phyloP scores from a whole-genome alignment of 1,284 basidiomycete genomes.

The Boletus coffeatus region DNA sequence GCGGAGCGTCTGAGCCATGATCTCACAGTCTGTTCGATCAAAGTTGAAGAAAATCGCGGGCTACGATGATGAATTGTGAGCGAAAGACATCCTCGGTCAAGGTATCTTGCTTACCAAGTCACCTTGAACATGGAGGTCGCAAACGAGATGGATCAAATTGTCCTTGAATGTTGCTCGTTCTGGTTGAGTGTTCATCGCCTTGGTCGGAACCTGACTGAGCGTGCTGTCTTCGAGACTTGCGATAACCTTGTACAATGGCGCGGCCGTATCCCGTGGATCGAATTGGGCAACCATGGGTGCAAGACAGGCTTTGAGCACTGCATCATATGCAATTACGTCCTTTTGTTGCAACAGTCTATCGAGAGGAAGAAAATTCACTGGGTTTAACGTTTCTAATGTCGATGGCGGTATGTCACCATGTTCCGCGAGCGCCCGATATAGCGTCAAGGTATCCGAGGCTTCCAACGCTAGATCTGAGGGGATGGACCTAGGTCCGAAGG shows the following conservation, averaged over 20 bases:
- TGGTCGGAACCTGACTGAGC: conserved; percentile 21
- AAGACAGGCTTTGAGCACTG: conserved; percentile 43
- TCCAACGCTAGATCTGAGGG: conserved; percentile 62
- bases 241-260: conserved; percentile 39
- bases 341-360: conserved; percentile 44
- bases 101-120: conserved; percentile 41
- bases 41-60: conserved; percentile 66
- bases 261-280: conserved; percentile 33
- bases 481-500: conserved; percentile 43
- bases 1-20: conserved; percentile 40
- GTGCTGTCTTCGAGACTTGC: conserved; percentile 36
- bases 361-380: conserved; percentile 40
- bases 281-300: conserved; percentile 33
- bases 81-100: neutral
- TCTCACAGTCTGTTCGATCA: conserved; percentile 53
- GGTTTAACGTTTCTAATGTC: conserved; percentile 36
- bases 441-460: conserved; percentile 45
- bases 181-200: conserved; percentile 32
- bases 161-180: conserved; percentile 25
- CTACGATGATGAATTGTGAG: conserved; percentile 27
- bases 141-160: conserved; percentile 47
- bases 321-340: conserved; percentile 57
- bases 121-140: conserved; percentile 46
- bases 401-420: conserved; percentile 22
- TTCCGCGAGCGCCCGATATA: conserved; percentile 42